A percentile compares a stretch with the other conserved stretches of the same genome.
phyloP scores from a whole-genome alignment of 352 stramenopile species.

The Phytopythium delawarense region DNA sequence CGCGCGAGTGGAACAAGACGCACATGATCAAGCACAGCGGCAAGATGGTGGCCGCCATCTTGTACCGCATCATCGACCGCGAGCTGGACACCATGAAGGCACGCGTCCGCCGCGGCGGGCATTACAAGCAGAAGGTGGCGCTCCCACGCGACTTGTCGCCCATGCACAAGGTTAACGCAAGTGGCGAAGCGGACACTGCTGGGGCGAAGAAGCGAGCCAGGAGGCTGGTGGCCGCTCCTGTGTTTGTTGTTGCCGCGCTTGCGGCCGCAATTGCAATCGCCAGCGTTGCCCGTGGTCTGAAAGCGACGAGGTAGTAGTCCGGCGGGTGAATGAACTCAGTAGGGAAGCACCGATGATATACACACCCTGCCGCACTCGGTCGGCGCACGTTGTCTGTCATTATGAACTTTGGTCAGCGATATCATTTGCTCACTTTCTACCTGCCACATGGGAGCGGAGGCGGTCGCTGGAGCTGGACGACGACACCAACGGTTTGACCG shows the following conservation, averaged over 20 bases:
- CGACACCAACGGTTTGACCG: neutral
- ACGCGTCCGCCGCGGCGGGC: slow-evolving; percentile 4
- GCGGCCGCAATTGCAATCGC: neutral
- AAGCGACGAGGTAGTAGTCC: neutral
- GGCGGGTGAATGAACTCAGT: neutral
- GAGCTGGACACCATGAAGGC: slow-evolving; percentile 43
- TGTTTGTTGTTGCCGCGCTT: neutral
- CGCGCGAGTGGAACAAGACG: slow-evolving; percentile 75
- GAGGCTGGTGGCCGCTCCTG: neutral
- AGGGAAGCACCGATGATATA: no score
- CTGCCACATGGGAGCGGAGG: neutral
- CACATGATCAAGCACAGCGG: slow-evolving; percentile 86
- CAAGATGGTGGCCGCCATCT: slow-evolving; percentile 68
- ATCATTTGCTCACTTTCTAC: slow-evolving; percentile 1
- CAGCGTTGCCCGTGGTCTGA: neutral
- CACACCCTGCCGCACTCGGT: no score
- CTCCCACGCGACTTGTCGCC: neutral
- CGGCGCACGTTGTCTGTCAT: neutral
- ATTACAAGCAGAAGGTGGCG: slow-evolving; percentile 13
- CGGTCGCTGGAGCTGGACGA: slow-evolving; percentile 1
- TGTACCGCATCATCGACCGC: slow-evolving; percentile 86
- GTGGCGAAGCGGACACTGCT: neutral
- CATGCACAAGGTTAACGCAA: neutral
- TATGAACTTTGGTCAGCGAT: neutral
- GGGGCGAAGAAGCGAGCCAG: neutral